Percentiles rank a stretch among this genome's conserved stretches.
Evolutionary conservation across 2,329 filamentous ascomycete species (phyloP).

Genomic region (Lithohypha guttulata): DNA sequence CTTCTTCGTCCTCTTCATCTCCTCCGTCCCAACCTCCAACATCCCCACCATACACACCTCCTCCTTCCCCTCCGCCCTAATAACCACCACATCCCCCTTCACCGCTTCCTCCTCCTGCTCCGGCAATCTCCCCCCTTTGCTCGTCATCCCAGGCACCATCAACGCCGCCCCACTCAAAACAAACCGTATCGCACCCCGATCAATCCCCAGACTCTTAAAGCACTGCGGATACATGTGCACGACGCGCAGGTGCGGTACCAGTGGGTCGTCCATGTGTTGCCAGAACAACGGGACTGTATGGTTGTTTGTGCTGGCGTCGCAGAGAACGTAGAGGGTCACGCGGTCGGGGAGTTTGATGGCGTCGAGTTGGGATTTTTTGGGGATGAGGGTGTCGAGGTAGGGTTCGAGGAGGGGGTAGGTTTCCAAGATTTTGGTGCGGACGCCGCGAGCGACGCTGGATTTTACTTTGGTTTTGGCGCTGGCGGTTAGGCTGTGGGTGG

Average conservation of each 20-base stretch:
- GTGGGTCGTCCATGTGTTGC: slow-evolving; percentile 65
- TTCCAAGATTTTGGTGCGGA: slow-evolving; percentile 70
- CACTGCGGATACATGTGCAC: slow-evolving; percentile 81
- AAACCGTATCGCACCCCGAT: slow-evolving; percentile 92
- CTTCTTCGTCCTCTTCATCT: slow-evolving; percentile 90
- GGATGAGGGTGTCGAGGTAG: slow-evolving; percentile 85
- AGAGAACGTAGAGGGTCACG: slow-evolving; percentile 76
- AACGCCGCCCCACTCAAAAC: slow-evolving; percentile 86
- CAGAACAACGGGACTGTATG: slow-evolving; percentile 68
- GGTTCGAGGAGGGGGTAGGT: slow-evolving; percentile 78
- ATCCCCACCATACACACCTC: slow-evolving; percentile 81
- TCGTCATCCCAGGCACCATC: slow-evolving; percentile 91
- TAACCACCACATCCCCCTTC: slow-evolving; percentile 71
- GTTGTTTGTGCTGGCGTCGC: slow-evolving; percentile 25
- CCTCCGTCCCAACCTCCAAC: slow-evolving; percentile 72
- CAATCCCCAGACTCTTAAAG: slow-evolving; percentile 78
- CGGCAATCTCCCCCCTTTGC: slow-evolving; percentile 68
- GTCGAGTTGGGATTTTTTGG: slow-evolving; percentile 85
- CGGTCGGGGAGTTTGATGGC: slow-evolving; percentile 89
- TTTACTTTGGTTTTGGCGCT: slow-evolving; percentile 92
- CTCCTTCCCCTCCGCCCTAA: slow-evolving; percentile 87
- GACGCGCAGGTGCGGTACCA: slow-evolving; percentile 79
- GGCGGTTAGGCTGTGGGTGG: slow-evolving; percentile 55
- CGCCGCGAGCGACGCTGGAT: slow-evolving; percentile 79
- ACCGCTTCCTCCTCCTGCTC: slow-evolving; percentile 54